A percentile compares a stretch with the other conserved stretches of the same genome.
These are phyloP conservation scores for Chlorella sp. DNA, from an alignment of 139 green algal genomes.

Conservation along the genomic window DNA sequence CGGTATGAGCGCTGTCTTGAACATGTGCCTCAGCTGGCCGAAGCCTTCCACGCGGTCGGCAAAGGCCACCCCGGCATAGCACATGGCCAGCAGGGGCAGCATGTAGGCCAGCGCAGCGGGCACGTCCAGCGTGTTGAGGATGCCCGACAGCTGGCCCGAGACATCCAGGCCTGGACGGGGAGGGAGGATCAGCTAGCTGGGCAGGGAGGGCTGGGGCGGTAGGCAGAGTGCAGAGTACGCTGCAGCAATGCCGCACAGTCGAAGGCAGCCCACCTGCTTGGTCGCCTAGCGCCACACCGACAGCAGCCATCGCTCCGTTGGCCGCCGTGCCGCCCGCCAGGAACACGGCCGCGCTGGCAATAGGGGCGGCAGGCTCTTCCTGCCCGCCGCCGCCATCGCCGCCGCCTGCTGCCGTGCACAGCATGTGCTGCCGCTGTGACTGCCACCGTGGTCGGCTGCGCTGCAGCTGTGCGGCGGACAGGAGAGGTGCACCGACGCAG, in stretches of 20 bases:
- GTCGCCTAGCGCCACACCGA: not conserved
- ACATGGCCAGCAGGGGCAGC: not conserved
- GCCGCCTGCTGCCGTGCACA: no score
- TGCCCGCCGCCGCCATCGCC: not conserved
- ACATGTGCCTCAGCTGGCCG: not conserved
- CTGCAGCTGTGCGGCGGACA: no score
- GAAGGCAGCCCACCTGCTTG: not conserved
- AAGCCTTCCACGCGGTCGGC: not conserved
- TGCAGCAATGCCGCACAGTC: no score
- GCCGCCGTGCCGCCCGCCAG: not conserved
- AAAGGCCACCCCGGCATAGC: not conserved
- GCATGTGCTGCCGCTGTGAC: not conserved
- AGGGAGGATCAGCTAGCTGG: no score
- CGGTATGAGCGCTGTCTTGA: not conserved
- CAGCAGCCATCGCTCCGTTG: constrained; percentile 11
- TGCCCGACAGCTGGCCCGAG: not conserved
- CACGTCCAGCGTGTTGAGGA: not conserved
- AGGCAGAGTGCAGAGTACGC: no score
- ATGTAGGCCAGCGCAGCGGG: constrained; percentile 6
- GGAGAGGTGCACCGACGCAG: no score
- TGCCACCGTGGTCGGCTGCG: no score
- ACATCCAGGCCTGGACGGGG: not conserved
- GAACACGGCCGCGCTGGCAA: not conserved
- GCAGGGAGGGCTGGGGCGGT: no score
- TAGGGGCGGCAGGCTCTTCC: not conserved